These are phyloP conservation scores for Brassica balearica DNA, from an alignment of 441 rosid genomes.

Conservation along the genomic window DNA sequence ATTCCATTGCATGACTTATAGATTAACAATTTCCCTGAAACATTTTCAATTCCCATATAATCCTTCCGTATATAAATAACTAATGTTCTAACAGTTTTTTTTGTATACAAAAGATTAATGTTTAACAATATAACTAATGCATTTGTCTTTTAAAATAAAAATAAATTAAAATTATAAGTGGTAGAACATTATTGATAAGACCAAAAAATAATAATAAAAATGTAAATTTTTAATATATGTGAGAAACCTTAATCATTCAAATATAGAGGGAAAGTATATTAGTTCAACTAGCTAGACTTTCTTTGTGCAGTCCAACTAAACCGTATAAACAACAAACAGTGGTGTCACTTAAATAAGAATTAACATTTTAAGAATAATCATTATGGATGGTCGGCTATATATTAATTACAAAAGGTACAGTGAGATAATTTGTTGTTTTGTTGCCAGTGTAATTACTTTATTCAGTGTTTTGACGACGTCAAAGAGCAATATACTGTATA, in stretches of 20 bases:
- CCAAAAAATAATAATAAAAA: too few relatives aligned
- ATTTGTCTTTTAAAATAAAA: too few relatives aligned
- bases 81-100: too few relatives aligned
- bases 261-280: too few relatives aligned
- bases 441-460: slow-evolving; percentile 29
- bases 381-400: slow-evolving; percentile 36
- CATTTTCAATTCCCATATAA: not conserved
- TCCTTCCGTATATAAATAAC: too few relatives aligned
- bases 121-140: too few relatives aligned
- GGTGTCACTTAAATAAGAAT: slow-evolving; percentile 32
- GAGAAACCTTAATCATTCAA: too few relatives aligned
- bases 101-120: too few relatives aligned
- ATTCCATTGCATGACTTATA: not conserved
- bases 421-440: slow-evolving; percentile 12
- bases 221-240: too few relatives aligned
- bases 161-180: too few relatives aligned
- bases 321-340: slow-evolving; percentile 29
- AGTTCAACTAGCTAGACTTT: slow-evolving; percentile 16
- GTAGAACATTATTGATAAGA: too few relatives aligned
- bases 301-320: not conserved
- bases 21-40: not conserved
- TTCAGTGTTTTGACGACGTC: slow-evolving; percentile 44
- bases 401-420: slow-evolving; percentile 32
- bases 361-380: slow-evolving; percentile 28
- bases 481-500: slow-evolving; percentile 29